Evolutionary conservation across 257 asterid species (phyloP), one percentile per base, ranked within the genome.

Genomic region (Jacaranda copaia): DNA sequence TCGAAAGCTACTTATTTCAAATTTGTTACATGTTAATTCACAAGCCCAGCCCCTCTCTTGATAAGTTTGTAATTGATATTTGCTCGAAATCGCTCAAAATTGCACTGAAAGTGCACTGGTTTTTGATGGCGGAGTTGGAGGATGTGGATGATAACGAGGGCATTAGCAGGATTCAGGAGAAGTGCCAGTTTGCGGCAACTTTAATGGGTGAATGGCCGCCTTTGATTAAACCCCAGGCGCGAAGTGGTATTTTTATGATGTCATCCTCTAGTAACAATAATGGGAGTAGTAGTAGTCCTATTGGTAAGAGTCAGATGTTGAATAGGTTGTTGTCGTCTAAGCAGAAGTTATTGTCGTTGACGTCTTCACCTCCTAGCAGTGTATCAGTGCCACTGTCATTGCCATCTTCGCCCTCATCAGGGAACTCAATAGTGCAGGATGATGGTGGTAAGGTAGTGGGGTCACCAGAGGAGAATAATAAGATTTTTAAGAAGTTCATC

Each of bases 171-270:
- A 89, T 93, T 85, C 97, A 93, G 85, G 98, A 93, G 85, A 93
- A 91, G 83, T 93, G 98, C 83, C 98, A 89, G 89, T 87, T 91
- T 81, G 98, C 98, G 0, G 96, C 96, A 70, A 93, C 98, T 78
- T 85, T 93, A 80, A 91, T 86, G 97, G 98, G 98, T 12, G 97
- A 93, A 83, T 93, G 98, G 98, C 88, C 87, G 15, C 90, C 94
- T 42, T 83, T 93, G 83, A 89, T 91, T 80, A 87, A 85, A 76
- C 93, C 90, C 18, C 97, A 83, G 81, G 81, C 80, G 5, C 83
- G 70, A 73, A 62, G 70, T 75, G 74, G 73, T 74, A 52, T 85
- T 69, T 86, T 86, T 75, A 77, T 84, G 82, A 77, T 86, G 14
- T 74, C 80, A 19, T 67, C 85, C 35, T 66, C 84, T 58, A 58